These are phyloP conservation scores for Eucalyptus cloeziana DNA, from an alignment of 345 rosid genomes.

Conservation along the genomic window DNA sequence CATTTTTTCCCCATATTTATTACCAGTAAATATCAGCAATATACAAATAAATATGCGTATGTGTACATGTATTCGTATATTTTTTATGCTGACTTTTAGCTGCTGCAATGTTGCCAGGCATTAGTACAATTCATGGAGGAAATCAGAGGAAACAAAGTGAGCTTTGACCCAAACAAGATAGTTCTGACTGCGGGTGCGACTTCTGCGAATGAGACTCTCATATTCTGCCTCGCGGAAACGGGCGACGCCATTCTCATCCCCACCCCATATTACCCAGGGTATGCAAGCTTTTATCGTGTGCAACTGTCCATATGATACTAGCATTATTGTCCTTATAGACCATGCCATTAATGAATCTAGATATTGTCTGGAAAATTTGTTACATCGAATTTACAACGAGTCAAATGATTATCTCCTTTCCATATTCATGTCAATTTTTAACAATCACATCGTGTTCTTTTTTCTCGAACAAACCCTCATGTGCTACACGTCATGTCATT, in stretches of 20 bases:
- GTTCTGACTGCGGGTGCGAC: constrained; percentile 91
- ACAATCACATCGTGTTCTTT: background rate
- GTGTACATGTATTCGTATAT: background rate
- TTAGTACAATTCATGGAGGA: constrained; percentile 55
- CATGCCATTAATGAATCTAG: background rate
- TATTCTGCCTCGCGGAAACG: constrained; percentile 80
- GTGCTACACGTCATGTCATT: background rate
- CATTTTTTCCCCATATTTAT: background rate
- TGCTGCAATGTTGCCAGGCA: constrained; percentile 17
- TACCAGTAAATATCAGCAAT: background rate
- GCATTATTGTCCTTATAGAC: background rate
- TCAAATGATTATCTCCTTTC: background rate
- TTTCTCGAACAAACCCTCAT: background rate
- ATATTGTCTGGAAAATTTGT: background rate
- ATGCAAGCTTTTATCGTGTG: background rate
- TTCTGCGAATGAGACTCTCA: constrained; percentile 80
- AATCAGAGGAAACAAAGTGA: constrained; percentile 71
- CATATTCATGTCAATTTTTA: background rate
- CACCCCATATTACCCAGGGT: constrained; percentile 94
- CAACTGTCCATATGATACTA: background rate
- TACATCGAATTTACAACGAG: background rate
- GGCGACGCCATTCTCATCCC: constrained; percentile 93
- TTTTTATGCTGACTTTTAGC: background rate
- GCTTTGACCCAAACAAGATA: constrained; percentile 49
- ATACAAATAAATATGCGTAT: background rate